Conservation (phyloP, 306 rosid species). For the Lathyrus sativus region DNA sequence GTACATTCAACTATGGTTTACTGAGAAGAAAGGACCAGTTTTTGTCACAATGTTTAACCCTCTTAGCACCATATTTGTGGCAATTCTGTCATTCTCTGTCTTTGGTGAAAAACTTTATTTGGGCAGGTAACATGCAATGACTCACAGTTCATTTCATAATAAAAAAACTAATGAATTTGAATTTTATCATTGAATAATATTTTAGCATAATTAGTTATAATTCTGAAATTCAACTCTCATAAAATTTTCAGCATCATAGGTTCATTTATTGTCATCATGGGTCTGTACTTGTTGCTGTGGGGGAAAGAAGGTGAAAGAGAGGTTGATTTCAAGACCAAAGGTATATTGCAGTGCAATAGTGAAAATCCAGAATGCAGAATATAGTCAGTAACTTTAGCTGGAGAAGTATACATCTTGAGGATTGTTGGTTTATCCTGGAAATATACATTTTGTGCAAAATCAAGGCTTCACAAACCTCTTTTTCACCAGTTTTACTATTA, state of each 20-base stretch:
- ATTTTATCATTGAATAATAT: background rate
- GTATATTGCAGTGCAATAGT: conserved; percentile 27
- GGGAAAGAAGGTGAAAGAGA: conserved; percentile 67
- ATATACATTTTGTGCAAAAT: conserved; percentile 3
- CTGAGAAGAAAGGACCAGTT: too few relatives aligned
- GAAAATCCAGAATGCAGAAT: conserved; percentile 35
- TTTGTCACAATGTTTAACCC: too few relatives aligned
- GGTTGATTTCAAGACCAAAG: conserved; percentile 42
- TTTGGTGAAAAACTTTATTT: conserved; percentile 70
- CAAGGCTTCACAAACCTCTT: background rate
- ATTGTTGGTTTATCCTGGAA: background rate
- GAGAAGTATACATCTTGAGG: conserved; percentile 15
- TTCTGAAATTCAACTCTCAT: background rate
- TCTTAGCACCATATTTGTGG: conserved; percentile 61
- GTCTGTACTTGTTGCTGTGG: conserved; percentile 77
- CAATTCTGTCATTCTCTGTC: conserved; percentile 70
- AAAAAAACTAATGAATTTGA: background rate
- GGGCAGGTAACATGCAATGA: conserved; percentile 57
- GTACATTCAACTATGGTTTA: too few relatives aligned
- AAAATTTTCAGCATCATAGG: conserved; percentile 56
- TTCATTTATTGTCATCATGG: conserved; percentile 57
- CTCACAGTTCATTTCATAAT: background rate
- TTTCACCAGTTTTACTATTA: background rate
- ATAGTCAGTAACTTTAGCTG: background rate
- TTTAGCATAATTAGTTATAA: background rate